A percentile compares a stretch with the other conserved stretches of the same genome.
phyloP scores from a whole-genome alignment of 2,329 filamentous ascomycete species.

The Coniochaeta prunicola region DNA sequence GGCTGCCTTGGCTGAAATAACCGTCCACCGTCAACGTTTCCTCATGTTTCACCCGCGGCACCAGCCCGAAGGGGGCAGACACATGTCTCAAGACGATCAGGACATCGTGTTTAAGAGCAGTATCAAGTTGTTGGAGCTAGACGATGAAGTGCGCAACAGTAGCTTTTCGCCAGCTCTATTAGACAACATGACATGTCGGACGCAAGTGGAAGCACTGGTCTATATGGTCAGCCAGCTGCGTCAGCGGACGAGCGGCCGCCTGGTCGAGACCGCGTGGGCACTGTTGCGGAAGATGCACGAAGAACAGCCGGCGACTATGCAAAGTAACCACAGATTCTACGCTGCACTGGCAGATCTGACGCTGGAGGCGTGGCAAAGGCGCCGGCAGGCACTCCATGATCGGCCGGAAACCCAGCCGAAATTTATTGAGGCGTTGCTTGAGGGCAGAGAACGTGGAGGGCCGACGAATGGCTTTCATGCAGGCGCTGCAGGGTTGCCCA shows the following conservation, averaged over 20 bases:
- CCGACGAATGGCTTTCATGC: background rate
- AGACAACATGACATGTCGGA: background rate
- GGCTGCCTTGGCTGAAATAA: slow-evolving; percentile 13
- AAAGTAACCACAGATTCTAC: background rate
- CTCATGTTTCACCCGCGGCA: slow-evolving; percentile 19
- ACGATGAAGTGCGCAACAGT: background rate
- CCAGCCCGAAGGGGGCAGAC: slow-evolving; percentile 5
- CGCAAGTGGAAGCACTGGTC: slow-evolving; percentile 13
- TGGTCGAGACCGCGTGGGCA: background rate
- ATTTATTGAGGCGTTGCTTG: background rate
- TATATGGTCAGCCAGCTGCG: slow-evolving; percentile 16
- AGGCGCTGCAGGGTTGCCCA: background rate
- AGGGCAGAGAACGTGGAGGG: background rate
- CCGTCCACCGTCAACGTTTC: slow-evolving; percentile 20
- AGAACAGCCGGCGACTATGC: background rate
- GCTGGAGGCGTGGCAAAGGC: background rate
- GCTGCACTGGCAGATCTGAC: background rate
- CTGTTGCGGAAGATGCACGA: background rate
- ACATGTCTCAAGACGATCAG: background rate
- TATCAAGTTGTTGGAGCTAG: background rate
- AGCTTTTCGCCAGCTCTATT: background rate
- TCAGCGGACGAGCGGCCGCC: background rate
- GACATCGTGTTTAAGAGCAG: background rate
- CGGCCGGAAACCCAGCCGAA: background rate
- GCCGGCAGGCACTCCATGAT: background rate